Evolutionary conservation across 768 basidiomycete species (phyloP), one percentile per base, ranked within the genome.

Genomic region (Russula sp.): DNA sequence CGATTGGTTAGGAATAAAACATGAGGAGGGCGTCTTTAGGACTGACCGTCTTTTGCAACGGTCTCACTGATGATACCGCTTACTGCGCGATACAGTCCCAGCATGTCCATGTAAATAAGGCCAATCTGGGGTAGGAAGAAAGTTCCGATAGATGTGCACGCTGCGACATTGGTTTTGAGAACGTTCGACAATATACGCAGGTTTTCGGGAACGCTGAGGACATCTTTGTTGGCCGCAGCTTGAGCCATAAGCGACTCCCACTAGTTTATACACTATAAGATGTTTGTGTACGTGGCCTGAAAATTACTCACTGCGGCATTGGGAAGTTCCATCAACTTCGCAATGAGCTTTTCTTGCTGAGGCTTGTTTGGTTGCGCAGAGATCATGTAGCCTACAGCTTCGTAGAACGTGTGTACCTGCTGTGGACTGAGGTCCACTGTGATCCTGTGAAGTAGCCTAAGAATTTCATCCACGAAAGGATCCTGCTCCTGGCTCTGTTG

Each of bases 351-450:
- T 75, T 98, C 97, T 73, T 98, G 97, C 68, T 89, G 90, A 11
- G 92, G 88, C 73, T 97, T 97, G 75, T 99, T 98, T 56, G 96
- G 95, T 70, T 98, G 97, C 2, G 96, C 94, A 22, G 94, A 93
- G 69, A 99, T 97, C 97, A 98, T 98, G 78, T 98, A 93, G 5
- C 97, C 97, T 51, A 98, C 90, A 7, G 97, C 97, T 75, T 98
- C 96, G 69, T 98, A 98, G 79, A 98, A 98, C 0, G 96, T 98
- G 73, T 99, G 96, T 35, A 97, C 93, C 76, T 99, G 96, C 70
- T 90, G 91, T 42, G 96, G 93, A 2, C 90, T 89, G 11, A 99
- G 78, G 71, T 98, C 97, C 45, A 93, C 86, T 2, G 97, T 98
- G 68, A 97, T 98, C 57, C 93, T 80, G 71, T 97, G 94, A 51